phyloP scores from a whole-genome alignment of 768 basidiomycete genomes.

The Amanita inopinata region DNA sequence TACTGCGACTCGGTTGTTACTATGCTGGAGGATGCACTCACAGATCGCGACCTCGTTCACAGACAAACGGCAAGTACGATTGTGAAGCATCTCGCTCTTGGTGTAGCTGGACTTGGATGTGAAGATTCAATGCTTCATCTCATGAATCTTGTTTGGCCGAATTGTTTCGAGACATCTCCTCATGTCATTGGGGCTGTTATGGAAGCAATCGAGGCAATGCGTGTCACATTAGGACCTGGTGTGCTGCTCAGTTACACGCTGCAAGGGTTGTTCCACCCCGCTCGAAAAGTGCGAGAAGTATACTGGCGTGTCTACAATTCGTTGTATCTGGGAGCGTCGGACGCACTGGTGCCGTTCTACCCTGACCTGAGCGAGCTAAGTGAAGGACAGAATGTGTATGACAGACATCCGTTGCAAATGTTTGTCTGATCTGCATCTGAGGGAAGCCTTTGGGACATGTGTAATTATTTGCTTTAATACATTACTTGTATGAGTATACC shows the following conservation, averaged over 20 bases:
- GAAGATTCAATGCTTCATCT: conserved; percentile 97
- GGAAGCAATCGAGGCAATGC: conserved; percentile 97
- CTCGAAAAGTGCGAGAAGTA: conserved; percentile 93
- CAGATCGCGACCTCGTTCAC: conserved; percentile 96
- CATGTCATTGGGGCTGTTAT: conserved; percentile 98
- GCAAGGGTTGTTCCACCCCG: conserved; percentile 95
- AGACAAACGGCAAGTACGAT: conserved; percentile 97
- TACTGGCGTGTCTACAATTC: conserved; percentile 98
- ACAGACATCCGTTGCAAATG: conserved; percentile 74
- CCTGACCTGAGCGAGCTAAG: conserved; percentile 85
- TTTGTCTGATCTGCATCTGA: conserved; percentile 68
- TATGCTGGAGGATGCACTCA: conserved; percentile 96
- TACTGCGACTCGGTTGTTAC: conserved; percentile 97
- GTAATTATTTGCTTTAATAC: not conserved
- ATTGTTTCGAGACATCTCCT: conserved; percentile 96
- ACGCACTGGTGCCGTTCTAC: conserved; percentile 92
- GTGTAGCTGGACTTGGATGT: conserved; percentile 93
- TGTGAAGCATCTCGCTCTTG: conserved; percentile 95
- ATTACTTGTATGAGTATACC: not conserved
- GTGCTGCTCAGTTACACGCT: conserved; percentile 86
- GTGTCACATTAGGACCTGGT: conserved; percentile 91
- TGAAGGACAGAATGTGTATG: conserved; percentile 86
- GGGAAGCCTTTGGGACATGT: not conserved
- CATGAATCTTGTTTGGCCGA: conserved; percentile 98
- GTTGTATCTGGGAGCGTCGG: conserved; percentile 81